Evolutionary conservation across 768 basidiomycete species (phyloP).

Genomic region (Kwoniella pini): DNA sequence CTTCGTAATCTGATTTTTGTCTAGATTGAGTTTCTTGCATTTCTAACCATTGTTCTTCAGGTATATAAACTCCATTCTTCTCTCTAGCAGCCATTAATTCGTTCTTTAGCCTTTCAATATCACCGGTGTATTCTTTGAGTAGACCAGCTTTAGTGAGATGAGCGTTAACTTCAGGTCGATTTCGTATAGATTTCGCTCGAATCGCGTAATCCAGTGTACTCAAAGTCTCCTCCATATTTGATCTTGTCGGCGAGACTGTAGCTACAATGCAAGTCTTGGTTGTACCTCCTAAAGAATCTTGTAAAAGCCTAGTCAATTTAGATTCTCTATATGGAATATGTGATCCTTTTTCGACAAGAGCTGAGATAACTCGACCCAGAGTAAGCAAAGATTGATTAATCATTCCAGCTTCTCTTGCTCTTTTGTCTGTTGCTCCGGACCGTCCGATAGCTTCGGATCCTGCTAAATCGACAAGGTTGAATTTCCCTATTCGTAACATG

Average conservation of each 20-base stretch:
- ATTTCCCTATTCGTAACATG: conserved; percentile 85
- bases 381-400: conserved; percentile 97
- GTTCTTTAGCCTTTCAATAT: conserved; percentile 88
- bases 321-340: conserved; percentile 98
- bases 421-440: conserved; percentile 89
- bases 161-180: conserved; percentile 93
- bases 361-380: conserved; percentile 95
- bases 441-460: conserved; percentile 97
- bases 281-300: conserved; percentile 96
- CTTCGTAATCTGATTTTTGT: conserved; percentile 72
- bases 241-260: conserved; percentile 88
- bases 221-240: conserved; percentile 93
- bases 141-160: conserved; percentile 89
- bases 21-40: conserved; percentile 75
- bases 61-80: conserved; percentile 94
- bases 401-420: conserved; percentile 96
- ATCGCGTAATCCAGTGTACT: conserved; percentile 97
- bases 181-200: conserved; percentile 90
- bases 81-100: conserved; percentile 80
- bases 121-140: conserved; percentile 86
- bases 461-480: conserved; percentile 95
- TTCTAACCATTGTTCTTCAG: conserved; percentile 85
- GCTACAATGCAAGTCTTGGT: conserved; percentile 99
- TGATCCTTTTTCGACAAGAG: conserved; percentile 82
- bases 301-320: conserved; percentile 92